These are phyloP conservation scores for Crithidia expoeki DNA, from an alignment of 208 protist species.

Conservation along the genomic window DNA sequence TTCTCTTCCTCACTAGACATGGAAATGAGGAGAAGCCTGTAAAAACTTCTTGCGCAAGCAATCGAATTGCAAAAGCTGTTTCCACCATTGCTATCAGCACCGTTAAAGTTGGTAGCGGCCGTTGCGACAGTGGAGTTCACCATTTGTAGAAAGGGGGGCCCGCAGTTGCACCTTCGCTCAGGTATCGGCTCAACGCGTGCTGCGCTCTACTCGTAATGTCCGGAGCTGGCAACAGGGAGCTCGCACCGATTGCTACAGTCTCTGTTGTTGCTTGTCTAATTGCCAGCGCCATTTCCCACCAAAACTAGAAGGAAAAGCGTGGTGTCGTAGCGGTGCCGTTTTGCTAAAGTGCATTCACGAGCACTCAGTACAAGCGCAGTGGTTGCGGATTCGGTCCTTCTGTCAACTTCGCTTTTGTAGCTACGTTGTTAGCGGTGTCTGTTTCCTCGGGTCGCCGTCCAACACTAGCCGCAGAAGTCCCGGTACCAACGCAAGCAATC, in stretches of 20 bases:
- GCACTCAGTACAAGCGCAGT: conserved; percentile 24
- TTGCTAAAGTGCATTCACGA: conserved; percentile 5
- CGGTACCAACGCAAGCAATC: conserved; percentile 32
- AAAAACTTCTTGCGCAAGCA: neutral
- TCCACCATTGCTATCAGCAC: neutral
- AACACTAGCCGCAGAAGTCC: too few relatives aligned
- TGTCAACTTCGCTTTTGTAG: too few relatives aligned
- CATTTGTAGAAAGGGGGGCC: neutral
- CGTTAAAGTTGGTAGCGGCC: neutral
- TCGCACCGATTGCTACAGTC: neutral
- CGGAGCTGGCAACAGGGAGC: conserved; percentile 6
- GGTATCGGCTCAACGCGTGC: conserved; percentile 4
- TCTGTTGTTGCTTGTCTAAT: neutral
- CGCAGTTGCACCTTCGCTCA: neutral
- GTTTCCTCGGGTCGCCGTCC: too few relatives aligned
- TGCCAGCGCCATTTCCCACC: neutral
- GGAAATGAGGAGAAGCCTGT: neutral
- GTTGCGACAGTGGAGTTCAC: neutral
- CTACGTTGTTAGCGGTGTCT: too few relatives aligned
- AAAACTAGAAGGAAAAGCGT: neutral
- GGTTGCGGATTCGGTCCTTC: neutral
- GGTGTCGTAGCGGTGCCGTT: neutral
- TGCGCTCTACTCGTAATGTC: conserved; percentile 20
- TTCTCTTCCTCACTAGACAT: conserved; percentile 7
- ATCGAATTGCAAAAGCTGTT: neutral